These are phyloP conservation scores for Withania somnifera DNA, from an alignment of 305 asterid species.

Conservation along the genomic window DNA sequence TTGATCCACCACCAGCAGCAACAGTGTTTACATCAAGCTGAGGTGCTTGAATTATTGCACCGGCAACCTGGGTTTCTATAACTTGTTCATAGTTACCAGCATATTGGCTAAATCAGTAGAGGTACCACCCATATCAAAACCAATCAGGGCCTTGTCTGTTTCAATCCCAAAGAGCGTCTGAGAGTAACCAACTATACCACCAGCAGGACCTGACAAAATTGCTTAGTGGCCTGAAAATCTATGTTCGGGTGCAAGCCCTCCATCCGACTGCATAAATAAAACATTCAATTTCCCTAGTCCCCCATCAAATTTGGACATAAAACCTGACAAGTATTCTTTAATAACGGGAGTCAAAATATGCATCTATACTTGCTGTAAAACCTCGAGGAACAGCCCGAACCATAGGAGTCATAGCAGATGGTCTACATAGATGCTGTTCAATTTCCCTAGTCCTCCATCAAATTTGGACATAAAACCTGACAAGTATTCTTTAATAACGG, in stretches of 20 bases:
- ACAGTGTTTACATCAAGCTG: constrained; percentile 97
- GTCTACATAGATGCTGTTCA: constrained; percentile 79
- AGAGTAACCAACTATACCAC: constrained; percentile 95
- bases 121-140: constrained; percentile 99
- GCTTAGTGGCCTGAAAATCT: constrained; percentile 98
- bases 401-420: constrained; percentile 94
- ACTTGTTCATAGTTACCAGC: constrained; percentile 93
- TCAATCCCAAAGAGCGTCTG: constrained; percentile 81
- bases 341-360: constrained; percentile 93
- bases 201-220: constrained; percentile 95
- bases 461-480: constrained; percentile 92
- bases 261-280: constrained; percentile 94
- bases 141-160: constrained; percentile 87
- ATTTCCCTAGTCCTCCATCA: constrained; percentile 59
- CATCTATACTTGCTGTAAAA: constrained; percentile 92
- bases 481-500: constrained; percentile 81
- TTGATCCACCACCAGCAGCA: constrained; percentile 99
- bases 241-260: constrained; percentile 95
- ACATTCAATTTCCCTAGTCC: constrained; percentile 60
- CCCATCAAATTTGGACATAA: constrained; percentile 84
- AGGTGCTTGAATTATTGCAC: constrained; percentile 94
- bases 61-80: constrained; percentile 84
- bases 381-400: constrained; percentile 98
- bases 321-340: constrained; percentile 80
- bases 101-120: constrained; percentile 92